These are phyloP conservation scores for Coemansia sp. DNA, from an alignment of 371 early-diverging fungal genomes.

Conservation along the genomic window DNA sequence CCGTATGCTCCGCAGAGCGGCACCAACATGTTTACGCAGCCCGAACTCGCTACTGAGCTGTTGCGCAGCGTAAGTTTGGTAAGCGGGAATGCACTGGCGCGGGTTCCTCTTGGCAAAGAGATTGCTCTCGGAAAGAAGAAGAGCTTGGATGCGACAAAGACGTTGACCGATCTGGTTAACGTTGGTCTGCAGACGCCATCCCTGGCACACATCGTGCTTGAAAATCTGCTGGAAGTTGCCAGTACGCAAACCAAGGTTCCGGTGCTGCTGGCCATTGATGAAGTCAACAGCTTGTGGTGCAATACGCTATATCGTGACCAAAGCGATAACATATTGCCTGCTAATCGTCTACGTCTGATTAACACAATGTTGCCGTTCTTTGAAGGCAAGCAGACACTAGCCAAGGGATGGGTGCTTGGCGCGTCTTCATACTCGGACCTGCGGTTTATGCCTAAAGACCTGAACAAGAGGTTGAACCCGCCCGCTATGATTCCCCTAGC, in stretches of 20 bases:
- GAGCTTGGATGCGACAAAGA: constrained; percentile 16
- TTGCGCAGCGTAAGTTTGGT: constrained; percentile 19
- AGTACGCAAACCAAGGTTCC: constrained; percentile 46
- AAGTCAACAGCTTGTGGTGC: constrained; percentile 49
- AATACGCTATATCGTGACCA: constrained; percentile 44
- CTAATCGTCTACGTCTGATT: constrained; percentile 39
- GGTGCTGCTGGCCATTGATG: constrained; percentile 47
- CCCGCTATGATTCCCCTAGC: constrained; percentile 25
- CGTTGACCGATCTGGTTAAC: constrained; percentile 36
- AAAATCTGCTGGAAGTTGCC: constrained; percentile 32
- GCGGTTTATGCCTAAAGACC: constrained; percentile 38
- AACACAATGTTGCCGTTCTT: constrained; percentile 45
- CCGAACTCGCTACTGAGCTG: constrained; percentile 30
- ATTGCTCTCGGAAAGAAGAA: constrained; percentile 33
- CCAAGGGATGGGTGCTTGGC: constrained; percentile 41
- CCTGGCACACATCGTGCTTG: constrained; percentile 42
- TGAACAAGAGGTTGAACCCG: constrained; percentile 27
- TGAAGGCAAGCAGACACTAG: constrained; percentile 25
- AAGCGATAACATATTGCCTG: constrained; percentile 31
- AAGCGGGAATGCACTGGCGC: constrained; percentile 29
- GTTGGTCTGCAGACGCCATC: constrained; percentile 39
- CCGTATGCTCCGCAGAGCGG: constrained; percentile 40
- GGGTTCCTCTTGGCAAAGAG: constrained; percentile 36
- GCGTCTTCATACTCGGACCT: constrained; percentile 36
- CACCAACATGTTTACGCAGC: constrained; percentile 31